These are phyloP conservation scores for Magnaporthales sp. DNA, from an alignment of 2,329 filamentous ascomycete species.

Conservation along the genomic window DNA sequence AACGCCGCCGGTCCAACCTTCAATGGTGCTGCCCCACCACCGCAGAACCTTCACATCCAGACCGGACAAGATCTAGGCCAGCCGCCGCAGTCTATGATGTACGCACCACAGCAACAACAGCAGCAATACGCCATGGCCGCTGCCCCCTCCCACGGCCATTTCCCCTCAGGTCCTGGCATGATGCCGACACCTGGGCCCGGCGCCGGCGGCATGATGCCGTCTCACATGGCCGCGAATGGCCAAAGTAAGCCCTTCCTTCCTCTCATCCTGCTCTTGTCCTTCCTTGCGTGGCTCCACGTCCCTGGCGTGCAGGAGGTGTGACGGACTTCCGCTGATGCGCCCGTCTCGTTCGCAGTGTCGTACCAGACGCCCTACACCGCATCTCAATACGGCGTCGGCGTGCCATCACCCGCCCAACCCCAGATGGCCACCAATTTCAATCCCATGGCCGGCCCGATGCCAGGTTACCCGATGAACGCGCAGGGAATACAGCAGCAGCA, in stretches of 20 bases:
- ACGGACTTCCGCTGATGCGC: slow-evolving; percentile 9
- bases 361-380: slow-evolving; percentile 50
- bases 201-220: slow-evolving; percentile 42
- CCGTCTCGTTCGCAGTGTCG: slow-evolving; percentile 32
- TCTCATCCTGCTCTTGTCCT: slow-evolving; percentile 12
- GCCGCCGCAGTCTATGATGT: slow-evolving; percentile 46
- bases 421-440: slow-evolving; percentile 40
- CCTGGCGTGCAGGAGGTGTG: not conserved
- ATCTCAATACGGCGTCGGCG: slow-evolving; percentile 46
- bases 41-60: slow-evolving; percentile 37
- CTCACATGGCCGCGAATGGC: slow-evolving; percentile 49
- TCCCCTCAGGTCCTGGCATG: slow-evolving; percentile 41
- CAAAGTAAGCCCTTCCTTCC: slow-evolving; percentile 41
- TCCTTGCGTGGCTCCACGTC: slow-evolving; percentile 13
- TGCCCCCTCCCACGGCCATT: slow-evolving; percentile 30
- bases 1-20: slow-evolving; percentile 42
- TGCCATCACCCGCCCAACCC: slow-evolving; percentile 40
- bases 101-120: slow-evolving; percentile 31
- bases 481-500: slow-evolving; percentile 39
- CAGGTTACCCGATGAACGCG: slow-evolving; percentile 47
- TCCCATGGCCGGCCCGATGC: slow-evolving; percentile 46
- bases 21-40: slow-evolving; percentile 39
- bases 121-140: slow-evolving; percentile 47
- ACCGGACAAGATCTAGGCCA: slow-evolving; percentile 30
- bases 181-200: slow-evolving; percentile 46